phyloP scores from a whole-genome alignment of 352 stramenopile genomes.

The Phytophthora niederhauseri region DNA sequence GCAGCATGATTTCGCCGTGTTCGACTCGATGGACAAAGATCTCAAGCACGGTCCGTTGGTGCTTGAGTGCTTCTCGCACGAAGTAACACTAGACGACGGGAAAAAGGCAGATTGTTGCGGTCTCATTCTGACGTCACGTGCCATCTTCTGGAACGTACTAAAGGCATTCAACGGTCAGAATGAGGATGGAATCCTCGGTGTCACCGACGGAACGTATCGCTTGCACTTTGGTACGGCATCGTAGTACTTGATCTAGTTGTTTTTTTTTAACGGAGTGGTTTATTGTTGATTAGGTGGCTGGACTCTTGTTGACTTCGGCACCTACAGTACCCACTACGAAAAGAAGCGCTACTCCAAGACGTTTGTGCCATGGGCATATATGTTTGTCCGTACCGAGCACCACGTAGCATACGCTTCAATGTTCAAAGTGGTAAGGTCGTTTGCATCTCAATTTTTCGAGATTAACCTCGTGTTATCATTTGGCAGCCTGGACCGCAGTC shows the following conservation, averaged over 20 bases:
- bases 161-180: neutral
- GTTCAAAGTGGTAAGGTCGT: neutral
- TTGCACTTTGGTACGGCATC: neutral
- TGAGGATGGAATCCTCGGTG: neutral
- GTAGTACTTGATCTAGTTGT: neutral
- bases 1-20: neutral
- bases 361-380: neutral
- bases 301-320: neutral
- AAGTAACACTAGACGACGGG: constrained; percentile 8
- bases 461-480: neutral
- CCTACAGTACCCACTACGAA: neutral
- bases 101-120: neutral
- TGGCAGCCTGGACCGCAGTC: neutral
- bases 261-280: neutral
- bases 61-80: constrained; percentile 11
- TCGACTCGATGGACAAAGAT: constrained; percentile 4
- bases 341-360: neutral
- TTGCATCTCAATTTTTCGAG: neutral
- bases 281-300: neutral
- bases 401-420: neutral
- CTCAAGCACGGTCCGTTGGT: constrained; percentile 3
- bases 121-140: neutral
- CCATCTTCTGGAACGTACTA: no score
- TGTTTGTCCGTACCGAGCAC: neutral
- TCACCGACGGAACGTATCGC: neutral